These are phyloP conservation scores for Wickerhamiella vanderwaltii DNA, from an alignment of 805 yeast genomes.

Conservation along the genomic window DNA sequence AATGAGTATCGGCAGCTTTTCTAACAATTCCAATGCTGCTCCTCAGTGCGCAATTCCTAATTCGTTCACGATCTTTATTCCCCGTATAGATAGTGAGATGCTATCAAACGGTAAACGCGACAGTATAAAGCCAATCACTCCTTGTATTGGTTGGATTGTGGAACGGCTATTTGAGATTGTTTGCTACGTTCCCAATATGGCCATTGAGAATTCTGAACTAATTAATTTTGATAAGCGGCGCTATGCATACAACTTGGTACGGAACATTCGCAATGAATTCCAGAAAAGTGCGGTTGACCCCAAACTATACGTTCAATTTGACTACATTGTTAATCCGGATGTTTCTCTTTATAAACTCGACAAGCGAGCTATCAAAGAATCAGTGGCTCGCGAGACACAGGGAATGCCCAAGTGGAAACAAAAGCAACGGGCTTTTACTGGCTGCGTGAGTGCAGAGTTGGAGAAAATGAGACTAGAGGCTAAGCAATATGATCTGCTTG, in stretches of 20 bases:
- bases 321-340: constrained; percentile 26
- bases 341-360: constrained; percentile 23
- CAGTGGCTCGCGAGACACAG: constrained; percentile 35
- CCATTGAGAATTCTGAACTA: constrained; percentile 46
- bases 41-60: constrained; percentile 16
- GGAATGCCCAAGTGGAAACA: constrained; percentile 29
- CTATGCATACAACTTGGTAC: constrained; percentile 49
- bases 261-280: constrained; percentile 32
- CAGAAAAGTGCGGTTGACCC: constrained; percentile 11
- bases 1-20: constrained; percentile 2
- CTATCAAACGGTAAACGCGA: constrained; percentile 11
- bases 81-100: constrained; percentile 19
- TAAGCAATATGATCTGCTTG: constrained; percentile 32
- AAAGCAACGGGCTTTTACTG: constrained; percentile 34
- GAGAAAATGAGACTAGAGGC: constrained; percentile 43
- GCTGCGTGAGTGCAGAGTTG: constrained; percentile 37
- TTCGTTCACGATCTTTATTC: constrained; percentile 21
- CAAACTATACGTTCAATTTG: constrained; percentile 11
- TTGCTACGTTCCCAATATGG: constrained; percentile 68
- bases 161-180: constrained; percentile 68
- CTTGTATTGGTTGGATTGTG: constrained; percentile 86
- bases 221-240: constrained; percentile 81
- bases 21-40: neutral
- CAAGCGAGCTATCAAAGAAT: constrained; percentile 27
- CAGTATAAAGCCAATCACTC: constrained; percentile 38